phyloP scores from a whole-genome alignment of 306 rosid species.

The Medicago lupulina region DNA sequence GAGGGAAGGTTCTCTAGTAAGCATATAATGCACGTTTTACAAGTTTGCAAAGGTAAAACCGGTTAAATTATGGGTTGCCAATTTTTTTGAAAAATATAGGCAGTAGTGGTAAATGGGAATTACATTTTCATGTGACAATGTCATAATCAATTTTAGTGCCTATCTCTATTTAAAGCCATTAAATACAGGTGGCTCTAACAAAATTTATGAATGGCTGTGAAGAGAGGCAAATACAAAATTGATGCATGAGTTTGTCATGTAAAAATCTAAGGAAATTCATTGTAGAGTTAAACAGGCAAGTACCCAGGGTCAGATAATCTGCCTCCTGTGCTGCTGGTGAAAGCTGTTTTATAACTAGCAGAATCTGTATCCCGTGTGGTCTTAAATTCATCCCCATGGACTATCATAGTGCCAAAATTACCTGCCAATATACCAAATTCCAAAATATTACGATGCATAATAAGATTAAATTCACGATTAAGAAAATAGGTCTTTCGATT shows the following conservation, averaged over 20 bases:
- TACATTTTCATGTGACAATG: not conserved
- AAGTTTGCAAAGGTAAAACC: conserved; percentile 20
- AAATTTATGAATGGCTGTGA: conserved; percentile 1
- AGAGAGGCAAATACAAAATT: conserved; percentile 4
- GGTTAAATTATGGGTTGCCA: conserved; percentile 23
- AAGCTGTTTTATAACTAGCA: conserved; percentile 52
- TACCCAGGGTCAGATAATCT: conserved; percentile 59
- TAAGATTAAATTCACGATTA: not conserved
- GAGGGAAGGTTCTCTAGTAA: conserved; percentile 1
- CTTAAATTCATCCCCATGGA: conserved; percentile 70
- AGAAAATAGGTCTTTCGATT: not conserved
- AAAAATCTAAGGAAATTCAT: conserved; percentile 12
- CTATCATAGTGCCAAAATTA: conserved; percentile 75
- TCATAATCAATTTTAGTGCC: not conserved
- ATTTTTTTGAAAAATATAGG: conserved; percentile 32
- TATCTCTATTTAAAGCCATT: conserved; percentile 8
- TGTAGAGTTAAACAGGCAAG: conserved; percentile 25
- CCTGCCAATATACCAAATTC: conserved; percentile 56
- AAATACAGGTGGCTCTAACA: not conserved
- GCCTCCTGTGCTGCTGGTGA: conserved; percentile 46
- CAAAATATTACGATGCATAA: conserved; percentile 28
- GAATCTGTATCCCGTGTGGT: conserved; percentile 45
- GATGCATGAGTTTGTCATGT: not conserved
- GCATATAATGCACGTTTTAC: conserved; percentile 31
- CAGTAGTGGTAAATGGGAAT: not conserved